A percentile compares a stretch with the other conserved stretches of the same genome.
Evolutionary conservation across 208 protist species (phyloP).

Genomic region (Tritrichomonas musculus): DNA sequence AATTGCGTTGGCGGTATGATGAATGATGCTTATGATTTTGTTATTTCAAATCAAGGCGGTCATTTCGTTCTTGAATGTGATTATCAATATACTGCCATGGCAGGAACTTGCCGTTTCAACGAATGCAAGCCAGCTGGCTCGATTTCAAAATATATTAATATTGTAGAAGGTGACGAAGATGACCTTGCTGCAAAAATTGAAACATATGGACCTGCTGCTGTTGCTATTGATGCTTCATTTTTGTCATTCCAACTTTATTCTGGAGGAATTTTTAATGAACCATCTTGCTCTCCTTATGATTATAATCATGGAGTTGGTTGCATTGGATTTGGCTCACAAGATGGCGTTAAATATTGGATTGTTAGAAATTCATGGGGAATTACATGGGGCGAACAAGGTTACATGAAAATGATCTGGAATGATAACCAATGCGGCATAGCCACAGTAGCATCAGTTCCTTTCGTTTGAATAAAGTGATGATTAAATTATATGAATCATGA

Average conservation of each 20-base stretch:
- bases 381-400: too few relatives aligned
- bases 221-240: slow-evolving; percentile 45
- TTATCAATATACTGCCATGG: background rate
- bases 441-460: too few relatives aligned
- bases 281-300: background rate
- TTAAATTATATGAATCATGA: too few relatives aligned
- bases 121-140: background rate
- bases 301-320: slow-evolving; percentile 43
- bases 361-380: slow-evolving; percentile 56
- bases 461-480: too few relatives aligned
- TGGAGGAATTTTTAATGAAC: slow-evolving; percentile 43
- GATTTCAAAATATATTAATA: slow-evolving; percentile 28
- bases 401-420: too few relatives aligned
- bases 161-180: slow-evolving; percentile 26
- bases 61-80: background rate
- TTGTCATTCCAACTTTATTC: too few relatives aligned
- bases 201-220: background rate
- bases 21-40: background rate
- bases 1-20: background rate
- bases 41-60: background rate
- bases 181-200: slow-evolving; percentile 26
- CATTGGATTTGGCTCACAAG: slow-evolving; percentile 29
- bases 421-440: too few relatives aligned
- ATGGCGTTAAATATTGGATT: slow-evolving; percentile 30
- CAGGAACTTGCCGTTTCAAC: background rate